These are phyloP conservation scores for Naganishia antarctica DNA, from an alignment of 768 basidiomycete genomes.

Conservation along the genomic window DNA sequence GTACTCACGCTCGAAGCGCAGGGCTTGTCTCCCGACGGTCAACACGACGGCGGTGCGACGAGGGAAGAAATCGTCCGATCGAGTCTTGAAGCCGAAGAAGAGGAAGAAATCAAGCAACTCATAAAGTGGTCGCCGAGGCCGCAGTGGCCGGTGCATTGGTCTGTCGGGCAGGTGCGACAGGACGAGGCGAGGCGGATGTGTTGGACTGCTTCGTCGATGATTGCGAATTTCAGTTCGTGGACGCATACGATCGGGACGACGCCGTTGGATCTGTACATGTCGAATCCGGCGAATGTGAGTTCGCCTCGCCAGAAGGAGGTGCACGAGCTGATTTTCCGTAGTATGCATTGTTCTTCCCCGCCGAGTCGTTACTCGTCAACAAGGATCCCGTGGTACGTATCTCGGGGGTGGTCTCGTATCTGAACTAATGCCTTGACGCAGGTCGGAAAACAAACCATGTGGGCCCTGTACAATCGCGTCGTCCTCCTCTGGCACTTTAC, in stretches of 20 bases:
- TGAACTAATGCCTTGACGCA: neutral
- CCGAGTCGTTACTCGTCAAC: slow-evolving; percentile 24
- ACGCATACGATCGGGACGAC: neutral
- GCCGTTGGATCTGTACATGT: slow-evolving; percentile 24
- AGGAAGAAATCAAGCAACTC: slow-evolving; percentile 3
- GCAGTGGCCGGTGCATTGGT: slow-evolving; percentile 27
- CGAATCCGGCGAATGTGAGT: slow-evolving; percentile 30
- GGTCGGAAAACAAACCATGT: slow-evolving; percentile 27
- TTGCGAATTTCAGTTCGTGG: slow-evolving; percentile 23
- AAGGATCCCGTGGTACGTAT: slow-evolving; percentile 15
- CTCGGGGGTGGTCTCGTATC: neutral
- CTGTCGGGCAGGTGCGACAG: slow-evolving; percentile 14
- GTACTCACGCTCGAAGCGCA: slow-evolving; percentile 5
- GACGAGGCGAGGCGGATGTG: slow-evolving; percentile 26
- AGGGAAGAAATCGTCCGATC: slow-evolving; percentile 17
- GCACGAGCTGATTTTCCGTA: neutral
- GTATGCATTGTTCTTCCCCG: slow-evolving; percentile 30
- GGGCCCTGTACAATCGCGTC: slow-evolving; percentile 28
- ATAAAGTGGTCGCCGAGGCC: slow-evolving; percentile 27
- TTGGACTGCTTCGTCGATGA: slow-evolving; percentile 25
- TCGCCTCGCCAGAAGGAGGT: neutral
- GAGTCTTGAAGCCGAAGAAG: slow-evolving; percentile 8
- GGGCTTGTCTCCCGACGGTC: neutral
- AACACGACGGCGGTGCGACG: too few relatives aligned
- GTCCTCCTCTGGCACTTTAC: slow-evolving; percentile 29